Base-by-base conservation (phyloP, 306 rosid genomes). In the Ochetophila trinervis region DNA sequence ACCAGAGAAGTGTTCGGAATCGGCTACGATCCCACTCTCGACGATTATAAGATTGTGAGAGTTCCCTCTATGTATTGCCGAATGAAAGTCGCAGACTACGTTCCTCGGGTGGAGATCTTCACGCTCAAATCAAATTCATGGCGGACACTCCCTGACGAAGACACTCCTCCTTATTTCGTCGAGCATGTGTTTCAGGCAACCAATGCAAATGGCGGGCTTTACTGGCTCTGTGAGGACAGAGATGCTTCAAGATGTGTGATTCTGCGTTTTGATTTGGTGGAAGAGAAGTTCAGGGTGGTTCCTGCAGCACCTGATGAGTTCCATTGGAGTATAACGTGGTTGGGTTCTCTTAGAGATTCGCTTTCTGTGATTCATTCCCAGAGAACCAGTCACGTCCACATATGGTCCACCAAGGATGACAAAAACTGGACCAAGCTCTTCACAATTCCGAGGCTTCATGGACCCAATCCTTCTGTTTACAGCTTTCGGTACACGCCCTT, bases 111-210 rank as follows among this genome's bases (percentile, higher is more conserved):
- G 10, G 71, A 78, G 66, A 66, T 78, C 4, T 68, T 78, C 57
- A 51, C 48, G 6, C 21, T 78, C 0, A 50, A 37, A 62, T 3
- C 78, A 50, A 63, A 73, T 52, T n/a, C 11, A 11, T 78, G 82
- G 82, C 68, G 75, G 68, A 47, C 59, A 48, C 45, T 78, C 5
- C 78, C 82, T 7, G 78, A 78, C 6, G 18, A 63, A 44, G 75
- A 78, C 49, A 67, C 63, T 2, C 82, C 78, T 8, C 74, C 75
- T 14, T 73, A 57, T 65, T 72, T n/a, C 27, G 50, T 73, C 3
- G 82, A 78, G 75, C 82, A 78, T 35, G 52, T 78, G 36, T 78
- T 78, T 49, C 78, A 78, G 45, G 67, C 82, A 2, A 68, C 78
- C 13, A 42, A 62, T 20, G 75, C 63, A 14, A 68, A 73, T 35